Conservation (phyloP, 2,329 filamentous ascomycete species). For the Beauveria sp. region DNA sequence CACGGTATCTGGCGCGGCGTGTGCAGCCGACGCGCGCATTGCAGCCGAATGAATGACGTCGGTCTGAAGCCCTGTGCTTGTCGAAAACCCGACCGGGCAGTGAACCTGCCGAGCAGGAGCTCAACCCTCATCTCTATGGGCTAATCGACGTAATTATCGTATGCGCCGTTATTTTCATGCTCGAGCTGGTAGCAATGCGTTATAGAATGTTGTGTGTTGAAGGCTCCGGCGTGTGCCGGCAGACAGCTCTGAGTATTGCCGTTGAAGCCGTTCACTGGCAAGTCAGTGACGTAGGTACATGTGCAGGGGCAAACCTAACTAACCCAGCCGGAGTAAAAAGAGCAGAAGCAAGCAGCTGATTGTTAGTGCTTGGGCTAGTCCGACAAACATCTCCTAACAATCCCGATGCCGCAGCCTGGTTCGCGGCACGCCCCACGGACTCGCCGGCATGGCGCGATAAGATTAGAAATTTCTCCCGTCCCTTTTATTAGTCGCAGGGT, state of each 20-base stretch:
- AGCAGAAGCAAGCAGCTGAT: not conserved
- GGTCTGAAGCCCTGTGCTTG: constrained; percentile 17
- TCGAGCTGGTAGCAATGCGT: not conserved
- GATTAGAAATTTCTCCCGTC: constrained; percentile 14
- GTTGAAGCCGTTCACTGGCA: not conserved
- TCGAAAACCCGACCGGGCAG: constrained; percentile 30
- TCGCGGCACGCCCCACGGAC: constrained; percentile 5
- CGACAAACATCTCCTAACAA: not conserved
- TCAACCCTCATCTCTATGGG: constrained; percentile 38
- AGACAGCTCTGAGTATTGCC: not conserved
- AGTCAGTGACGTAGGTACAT: not conserved
- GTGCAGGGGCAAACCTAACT: not conserved
- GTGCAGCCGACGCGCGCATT: constrained; percentile 13
- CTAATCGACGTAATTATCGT: constrained; percentile 10
- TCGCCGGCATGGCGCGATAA: constrained; percentile 12
- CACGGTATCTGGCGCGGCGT: constrained; percentile 21
- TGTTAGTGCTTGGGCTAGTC: not conserved
- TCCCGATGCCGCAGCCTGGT: not conserved
- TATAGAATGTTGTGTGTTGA: not conserved
- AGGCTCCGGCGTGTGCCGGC: constrained; percentile 4
- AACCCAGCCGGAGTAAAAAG: not conserved
- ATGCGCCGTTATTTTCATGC: constrained; percentile 2
- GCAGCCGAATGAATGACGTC: not conserved
- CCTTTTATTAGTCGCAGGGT: not conserved
- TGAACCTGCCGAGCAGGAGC: constrained; percentile 36